Conservation (phyloP, 345 rosid genomes). For the Eucalyptus camaldulensis region DNA sequence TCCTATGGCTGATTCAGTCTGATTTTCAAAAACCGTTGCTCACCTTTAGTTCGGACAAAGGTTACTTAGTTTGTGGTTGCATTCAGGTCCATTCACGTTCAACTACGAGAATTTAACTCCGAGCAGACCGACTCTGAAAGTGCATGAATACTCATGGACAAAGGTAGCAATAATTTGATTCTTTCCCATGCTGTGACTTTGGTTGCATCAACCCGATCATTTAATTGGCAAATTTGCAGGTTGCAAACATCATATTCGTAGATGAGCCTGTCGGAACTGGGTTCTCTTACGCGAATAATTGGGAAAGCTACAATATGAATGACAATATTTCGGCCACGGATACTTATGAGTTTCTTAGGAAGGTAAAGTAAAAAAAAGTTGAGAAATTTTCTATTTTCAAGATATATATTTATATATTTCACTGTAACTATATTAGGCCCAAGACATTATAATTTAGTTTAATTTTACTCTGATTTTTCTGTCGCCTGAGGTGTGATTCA, state of each 20-base stretch:
- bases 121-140: not conserved
- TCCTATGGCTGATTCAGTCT: too few species aligned
- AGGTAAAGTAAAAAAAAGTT: constrained; percentile 11
- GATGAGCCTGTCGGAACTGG: constrained; percentile 28
- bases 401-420: not conserved
- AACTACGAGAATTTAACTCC: not conserved
- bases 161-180: not conserved
- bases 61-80: too few species aligned
- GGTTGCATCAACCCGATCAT: not conserved
- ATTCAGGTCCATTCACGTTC: constrained; percentile 12
- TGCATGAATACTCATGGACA: constrained; percentile 17
- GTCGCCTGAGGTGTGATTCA: not conserved
- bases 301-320: not conserved
- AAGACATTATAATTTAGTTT: not conserved
- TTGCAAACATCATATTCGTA: constrained; percentile 17
- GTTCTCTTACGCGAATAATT: constrained; percentile 18
- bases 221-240: not conserved
- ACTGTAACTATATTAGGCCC: not conserved
- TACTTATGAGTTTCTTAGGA: constrained; percentile 7
- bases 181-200: not conserved
- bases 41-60: too few species aligned
- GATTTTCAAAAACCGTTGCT: too few species aligned
- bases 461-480: not conserved
- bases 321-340: constrained; percentile 2
- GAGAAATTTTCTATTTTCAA: not conserved